Evolutionary conservation across 2,329 filamentous ascomycete species (phyloP), one percentile per base, ranked within the genome.

Genomic region (Rhynchosporium secalis): DNA sequence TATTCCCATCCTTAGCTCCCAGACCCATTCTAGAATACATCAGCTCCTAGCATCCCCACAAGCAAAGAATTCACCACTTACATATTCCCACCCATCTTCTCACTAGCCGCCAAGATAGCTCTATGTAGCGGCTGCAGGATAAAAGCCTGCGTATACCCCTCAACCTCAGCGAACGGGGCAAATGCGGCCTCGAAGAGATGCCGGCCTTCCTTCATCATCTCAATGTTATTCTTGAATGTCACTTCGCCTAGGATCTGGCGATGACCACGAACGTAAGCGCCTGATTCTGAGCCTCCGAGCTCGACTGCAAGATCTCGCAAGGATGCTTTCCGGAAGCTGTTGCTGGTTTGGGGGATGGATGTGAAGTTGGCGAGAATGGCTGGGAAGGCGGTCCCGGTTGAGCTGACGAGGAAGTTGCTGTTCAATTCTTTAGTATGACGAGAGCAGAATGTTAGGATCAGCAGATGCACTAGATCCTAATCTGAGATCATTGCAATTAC

Each of bases 341-440:
- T 48, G 20, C 29, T 48, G 29, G 46, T n/a, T 29, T 31, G 49
- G 41, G 59, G 61, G n/a, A 68, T 61, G n/a, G 62, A 15, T n/a
- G 66, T 66, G 60, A 67, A 65, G 33, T 66, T 64, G 20, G 46
- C 31, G 26, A 66, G 60, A 45, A 67, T 63, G 7, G 61, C 40
- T 41, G 63, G 65, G 29, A 46, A 59, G 69, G 15, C 77, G 12
- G 7, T n/a, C 13, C 48, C 57, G 33, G 33, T 40, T 54, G 47
- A 33, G 26, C 40, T 60, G 28, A 36, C 29, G 57, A 60, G 15
- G 57, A 52, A 51, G 47, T 33, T 54, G 48, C 46, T 51, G 20
- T 20, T 20, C 20, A 20, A 20, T 20, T 20, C 20, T 20, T 20
- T 20, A 20, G 20, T 20, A 20, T 20, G 1, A 20, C 20, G 20